These are phyloP conservation scores for Scheffersomyces ergatensis DNA, from an alignment of 805 yeast species.

Conservation along the genomic window DNA sequence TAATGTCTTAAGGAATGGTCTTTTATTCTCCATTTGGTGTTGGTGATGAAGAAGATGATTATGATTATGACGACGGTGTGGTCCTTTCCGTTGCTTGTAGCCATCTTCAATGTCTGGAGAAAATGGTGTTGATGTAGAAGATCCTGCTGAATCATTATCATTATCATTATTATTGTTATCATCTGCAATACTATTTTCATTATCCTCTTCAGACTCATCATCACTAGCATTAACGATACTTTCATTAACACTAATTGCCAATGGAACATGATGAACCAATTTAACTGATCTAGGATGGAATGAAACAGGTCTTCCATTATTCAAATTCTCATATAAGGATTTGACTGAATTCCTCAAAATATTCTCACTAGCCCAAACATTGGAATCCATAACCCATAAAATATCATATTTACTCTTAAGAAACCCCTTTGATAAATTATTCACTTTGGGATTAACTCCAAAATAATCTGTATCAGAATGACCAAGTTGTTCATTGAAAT, in stretches of 20 bases:
- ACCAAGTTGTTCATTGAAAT: conserved; percentile 10
- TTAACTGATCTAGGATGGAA: conserved; percentile 42
- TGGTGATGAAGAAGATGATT: not conserved
- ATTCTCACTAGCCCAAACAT: conserved; percentile 72
- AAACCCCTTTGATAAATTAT: conserved; percentile 82
- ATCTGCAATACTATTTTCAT: conserved; percentile 1
- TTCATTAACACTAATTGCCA: conserved; percentile 45
- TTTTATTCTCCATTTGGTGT: not conserved
- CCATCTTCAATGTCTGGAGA: not conserved
- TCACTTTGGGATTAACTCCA: conserved; percentile 89
- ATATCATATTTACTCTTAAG: conserved; percentile 64
- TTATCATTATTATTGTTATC: conserved; percentile 16
- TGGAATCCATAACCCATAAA: conserved; percentile 83
- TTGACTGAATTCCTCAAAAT: conserved; percentile 63
- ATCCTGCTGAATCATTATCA: conserved; percentile 3
- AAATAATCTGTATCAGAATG: conserved; percentile 42
- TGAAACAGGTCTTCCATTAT: conserved; percentile 44
- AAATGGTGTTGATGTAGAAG: not conserved
- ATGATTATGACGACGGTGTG: not conserved
- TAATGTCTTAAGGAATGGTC: conserved; percentile 17
- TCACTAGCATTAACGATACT: not conserved
- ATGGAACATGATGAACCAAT: conserved; percentile 80
- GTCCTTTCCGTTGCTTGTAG: not conserved
- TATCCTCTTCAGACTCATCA: not conserved
- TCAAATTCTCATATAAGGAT: conserved; percentile 46